A percentile compares a stretch with the other conserved stretches of the same genome.
These are phyloP conservation scores for Jaltomata sinuosa DNA, from an alignment of 257 asterid genomes.

Conservation along the genomic window DNA sequence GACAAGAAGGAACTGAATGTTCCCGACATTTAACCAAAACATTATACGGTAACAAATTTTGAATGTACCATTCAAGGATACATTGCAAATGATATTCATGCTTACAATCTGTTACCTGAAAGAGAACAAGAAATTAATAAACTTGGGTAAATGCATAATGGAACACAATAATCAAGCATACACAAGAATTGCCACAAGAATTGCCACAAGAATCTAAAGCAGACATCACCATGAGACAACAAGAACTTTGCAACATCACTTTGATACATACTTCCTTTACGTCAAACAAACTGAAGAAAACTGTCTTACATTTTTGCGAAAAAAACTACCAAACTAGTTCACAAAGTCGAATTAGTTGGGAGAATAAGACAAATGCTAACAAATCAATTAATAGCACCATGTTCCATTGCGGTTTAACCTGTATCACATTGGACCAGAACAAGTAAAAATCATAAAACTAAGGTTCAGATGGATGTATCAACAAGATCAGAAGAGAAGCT, in stretches of 20 bases:
- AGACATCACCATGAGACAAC: neutral
- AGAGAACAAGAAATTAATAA: neutral
- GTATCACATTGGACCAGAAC: neutral
- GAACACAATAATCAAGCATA: neutral
- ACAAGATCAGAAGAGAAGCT: neutral
- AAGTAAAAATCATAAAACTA: neutral
- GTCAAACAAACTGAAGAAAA: neutral
- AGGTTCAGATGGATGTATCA: neutral
- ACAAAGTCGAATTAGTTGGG: neutral
- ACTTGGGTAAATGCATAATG: neutral
- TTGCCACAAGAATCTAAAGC: neutral
- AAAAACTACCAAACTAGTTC: neutral
- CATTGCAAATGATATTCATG: conserved; percentile 74
- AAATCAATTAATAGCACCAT: neutral
- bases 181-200: neutral
- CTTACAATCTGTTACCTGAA: conserved; percentile 11
- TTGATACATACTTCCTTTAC: neutral
- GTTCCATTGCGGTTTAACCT: neutral
- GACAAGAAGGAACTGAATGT: neutral
- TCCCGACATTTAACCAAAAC: neutral
- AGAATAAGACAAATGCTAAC: neutral
- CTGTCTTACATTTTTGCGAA: neutral
- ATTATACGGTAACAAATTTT: neutral
- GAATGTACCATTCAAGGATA: conserved; percentile 59
- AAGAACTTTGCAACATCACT: neutral